phyloP scores from a whole-genome alignment of 495 filamentous ascomycete species.

The Penicillium salamii region DNA sequence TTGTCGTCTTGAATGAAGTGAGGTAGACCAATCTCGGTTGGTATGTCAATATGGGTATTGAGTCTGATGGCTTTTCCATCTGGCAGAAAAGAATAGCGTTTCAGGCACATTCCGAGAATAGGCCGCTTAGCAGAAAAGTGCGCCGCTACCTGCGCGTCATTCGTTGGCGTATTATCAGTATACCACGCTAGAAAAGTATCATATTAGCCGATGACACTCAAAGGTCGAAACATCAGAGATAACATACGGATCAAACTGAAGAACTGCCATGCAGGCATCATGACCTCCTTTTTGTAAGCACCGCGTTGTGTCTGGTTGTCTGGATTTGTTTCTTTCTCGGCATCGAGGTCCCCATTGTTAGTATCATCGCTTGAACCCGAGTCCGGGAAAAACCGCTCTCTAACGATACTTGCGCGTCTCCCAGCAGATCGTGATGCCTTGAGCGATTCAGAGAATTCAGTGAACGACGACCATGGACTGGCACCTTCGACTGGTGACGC shows the following conservation, averaged over 20 bases:
- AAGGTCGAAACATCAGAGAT: background rate
- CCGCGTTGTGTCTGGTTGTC: constrained; percentile 35
- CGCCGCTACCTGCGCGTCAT: constrained; percentile 65
- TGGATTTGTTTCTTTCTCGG: constrained; percentile 17
- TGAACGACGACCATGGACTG: constrained; percentile 30
- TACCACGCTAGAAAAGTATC: constrained; percentile 50
- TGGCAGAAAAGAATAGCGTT: constrained; percentile 76
- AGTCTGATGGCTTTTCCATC: constrained; percentile 66
- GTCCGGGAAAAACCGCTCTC: constrained; percentile 54
- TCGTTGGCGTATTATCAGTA: constrained; percentile 67
- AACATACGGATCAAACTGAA: constrained; percentile 76
- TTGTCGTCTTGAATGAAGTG: constrained; percentile 86
- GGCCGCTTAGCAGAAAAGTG: constrained; percentile 75
- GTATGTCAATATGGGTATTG: constrained; percentile 85
- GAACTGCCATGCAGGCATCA: constrained; percentile 98
- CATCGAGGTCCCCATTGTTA: constrained; percentile 24
- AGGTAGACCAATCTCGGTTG: constrained; percentile 80
- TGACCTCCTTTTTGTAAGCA: constrained; percentile 71
- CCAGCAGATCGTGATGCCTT: constrained; percentile 21
- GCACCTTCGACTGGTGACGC: constrained; percentile 31
- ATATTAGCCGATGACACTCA: constrained; percentile 33
- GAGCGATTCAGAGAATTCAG: constrained; percentile 24
- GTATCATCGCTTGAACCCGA: constrained; percentile 32
- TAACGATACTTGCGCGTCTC: constrained; percentile 62
- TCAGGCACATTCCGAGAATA: constrained; percentile 86